A percentile compares a stretch with the other conserved stretches of the same genome.
Evolutionary conservation across 345 rosid genomes (phyloP).

Genomic region (Stellera chamaejasme): DNA sequence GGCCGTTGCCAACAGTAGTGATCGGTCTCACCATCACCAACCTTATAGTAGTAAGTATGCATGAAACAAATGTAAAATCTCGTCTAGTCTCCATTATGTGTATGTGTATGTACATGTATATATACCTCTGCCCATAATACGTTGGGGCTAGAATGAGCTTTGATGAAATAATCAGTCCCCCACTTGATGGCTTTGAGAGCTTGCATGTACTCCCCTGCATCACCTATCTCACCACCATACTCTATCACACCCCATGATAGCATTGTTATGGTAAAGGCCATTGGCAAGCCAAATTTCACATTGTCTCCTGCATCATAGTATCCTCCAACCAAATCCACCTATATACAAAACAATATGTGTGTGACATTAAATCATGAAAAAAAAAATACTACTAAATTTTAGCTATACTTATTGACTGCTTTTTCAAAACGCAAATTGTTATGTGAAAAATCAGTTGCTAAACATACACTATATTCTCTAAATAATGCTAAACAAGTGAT

Average conservation of each 20-base stretch:
- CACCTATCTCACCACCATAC: constrained; percentile 39
- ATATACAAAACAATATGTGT: not conserved
- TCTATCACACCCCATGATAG: constrained; percentile 79
- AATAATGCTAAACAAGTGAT: not conserved
- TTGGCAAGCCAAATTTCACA: constrained; percentile 80
- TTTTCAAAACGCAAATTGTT: too few relatives aligned
- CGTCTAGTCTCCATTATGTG: too few relatives aligned
- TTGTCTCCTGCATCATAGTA: constrained; percentile 96
- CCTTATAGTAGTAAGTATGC: constrained; percentile 20
- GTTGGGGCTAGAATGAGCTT: constrained; percentile 53
- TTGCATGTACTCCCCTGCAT: constrained; percentile 45
- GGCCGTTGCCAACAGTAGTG: constrained; percentile 97
- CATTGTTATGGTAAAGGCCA: constrained; percentile 89
- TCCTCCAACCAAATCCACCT: constrained; percentile 94
- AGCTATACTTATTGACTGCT: too few relatives aligned
- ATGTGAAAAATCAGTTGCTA: too few relatives aligned
- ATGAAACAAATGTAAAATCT: too few relatives aligned
- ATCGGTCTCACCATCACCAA: constrained; percentile 84
- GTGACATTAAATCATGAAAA: too few relatives aligned
- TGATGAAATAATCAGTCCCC: constrained; percentile 89
- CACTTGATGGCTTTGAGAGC: constrained; percentile 70
- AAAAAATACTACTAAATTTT: too few relatives aligned
- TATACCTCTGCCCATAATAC: constrained; percentile 54
- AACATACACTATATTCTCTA: too few relatives aligned
- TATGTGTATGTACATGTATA: not conserved